phyloP scores from a whole-genome alignment of 2,329 filamentous ascomycete genomes.

The Tolypocladium album region DNA sequence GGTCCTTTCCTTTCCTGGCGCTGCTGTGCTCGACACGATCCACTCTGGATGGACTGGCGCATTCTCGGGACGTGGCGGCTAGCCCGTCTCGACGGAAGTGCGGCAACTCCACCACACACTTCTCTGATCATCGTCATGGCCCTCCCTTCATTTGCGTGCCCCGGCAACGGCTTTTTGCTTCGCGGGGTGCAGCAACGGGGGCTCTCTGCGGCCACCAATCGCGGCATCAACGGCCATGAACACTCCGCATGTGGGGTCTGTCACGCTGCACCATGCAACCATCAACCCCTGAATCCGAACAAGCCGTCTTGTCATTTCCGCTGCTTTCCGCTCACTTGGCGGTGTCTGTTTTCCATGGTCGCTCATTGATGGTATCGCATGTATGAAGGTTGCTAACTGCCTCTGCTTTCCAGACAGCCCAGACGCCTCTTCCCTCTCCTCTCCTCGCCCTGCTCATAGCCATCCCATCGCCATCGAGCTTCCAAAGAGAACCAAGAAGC shows the following conservation, averaged over 20 bases:
- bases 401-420: slow-evolving; percentile 1
- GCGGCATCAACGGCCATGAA: neutral
- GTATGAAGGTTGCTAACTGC: neutral
- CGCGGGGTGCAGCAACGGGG: neutral
- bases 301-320: neutral
- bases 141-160: neutral
- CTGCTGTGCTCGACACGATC: neutral
- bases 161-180: neutral
- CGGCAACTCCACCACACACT: neutral
- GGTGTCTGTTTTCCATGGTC: neutral
- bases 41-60: neutral
- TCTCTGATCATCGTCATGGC: neutral
- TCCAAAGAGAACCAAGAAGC: slow-evolving; percentile 26
- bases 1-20: neutral
- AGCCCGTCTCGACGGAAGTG: neutral
- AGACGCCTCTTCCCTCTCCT: slow-evolving; percentile 5
- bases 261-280: slow-evolving; percentile 1
- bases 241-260: neutral
- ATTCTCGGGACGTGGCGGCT: neutral
- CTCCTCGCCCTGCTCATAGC: slow-evolving; percentile 16
- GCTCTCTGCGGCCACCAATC: neutral
- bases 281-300: neutral
- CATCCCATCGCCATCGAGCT: slow-evolving; percentile 44
- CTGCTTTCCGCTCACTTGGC: neutral
- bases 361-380: neutral